Conservation (phyloP, 768 basidiomycete species). For the Agrocybe pediades region DNA sequence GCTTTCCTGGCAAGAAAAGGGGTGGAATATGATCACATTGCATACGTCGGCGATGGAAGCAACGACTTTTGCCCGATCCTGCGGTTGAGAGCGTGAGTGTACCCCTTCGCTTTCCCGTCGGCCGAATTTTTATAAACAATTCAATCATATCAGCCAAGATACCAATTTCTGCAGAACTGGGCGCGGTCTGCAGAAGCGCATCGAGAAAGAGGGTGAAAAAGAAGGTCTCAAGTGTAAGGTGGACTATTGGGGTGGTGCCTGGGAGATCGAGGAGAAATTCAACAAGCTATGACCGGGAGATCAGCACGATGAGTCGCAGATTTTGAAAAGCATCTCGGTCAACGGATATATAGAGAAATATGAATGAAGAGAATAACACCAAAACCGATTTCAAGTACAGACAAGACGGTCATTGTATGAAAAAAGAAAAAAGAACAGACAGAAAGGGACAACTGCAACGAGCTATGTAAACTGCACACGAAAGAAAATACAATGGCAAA, state of each 20-base stretch:
- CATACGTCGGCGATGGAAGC: conserved; percentile 92
- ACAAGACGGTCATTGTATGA: conserved; percentile 13
- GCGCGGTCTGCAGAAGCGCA: conserved; percentile 79
- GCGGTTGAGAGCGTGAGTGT: conserved; percentile 66
- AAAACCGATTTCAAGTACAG: conserved; percentile 21
- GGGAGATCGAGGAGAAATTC: conserved; percentile 93
- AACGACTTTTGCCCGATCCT: conserved; percentile 97
- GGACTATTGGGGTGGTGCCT: conserved; percentile 90
- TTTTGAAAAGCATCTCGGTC: conserved; percentile 15
- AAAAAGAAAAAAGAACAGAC: conserved; percentile 14
- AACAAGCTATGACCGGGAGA: conserved; percentile 33
- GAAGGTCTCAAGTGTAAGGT: conserved; percentile 72
- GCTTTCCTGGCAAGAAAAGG: conserved; percentile 69
- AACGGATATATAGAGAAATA: conserved; percentile 24
- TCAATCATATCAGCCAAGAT: conserved; percentile 62
- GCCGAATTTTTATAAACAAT: neutral
- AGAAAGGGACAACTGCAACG: conserved; percentile 6
- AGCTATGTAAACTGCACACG: conserved; percentile 14
- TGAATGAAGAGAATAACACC: conserved; percentile 17
- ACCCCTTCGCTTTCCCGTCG: neutral
- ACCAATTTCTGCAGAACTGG: conserved; percentile 76
- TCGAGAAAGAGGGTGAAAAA: conserved; percentile 66
- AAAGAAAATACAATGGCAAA: conserved; percentile 16
- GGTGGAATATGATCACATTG: conserved; percentile 69
- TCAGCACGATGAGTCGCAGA: conserved; percentile 3